phyloP scores from a whole-genome alignment of 1,284 basidiomycete genomes.

The Ganoderma lingzhi region DNA sequence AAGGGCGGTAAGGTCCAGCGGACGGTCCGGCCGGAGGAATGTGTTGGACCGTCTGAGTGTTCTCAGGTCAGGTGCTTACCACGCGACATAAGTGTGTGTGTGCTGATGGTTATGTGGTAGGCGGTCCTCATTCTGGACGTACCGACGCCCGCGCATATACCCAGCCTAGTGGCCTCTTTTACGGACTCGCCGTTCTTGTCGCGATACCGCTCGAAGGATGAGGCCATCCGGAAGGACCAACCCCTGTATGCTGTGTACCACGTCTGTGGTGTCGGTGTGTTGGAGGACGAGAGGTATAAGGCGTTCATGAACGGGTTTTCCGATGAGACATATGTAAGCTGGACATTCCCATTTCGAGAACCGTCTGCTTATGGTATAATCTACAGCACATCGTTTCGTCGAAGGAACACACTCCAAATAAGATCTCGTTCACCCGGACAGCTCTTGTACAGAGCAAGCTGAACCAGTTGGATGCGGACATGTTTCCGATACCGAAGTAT shows the following conservation, averaged over 20 bases:
- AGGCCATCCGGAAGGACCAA: conserved; percentile 50
- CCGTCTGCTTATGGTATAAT: conserved; percentile 5
- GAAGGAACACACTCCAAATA: conserved; percentile 65
- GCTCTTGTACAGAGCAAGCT: conserved; percentile 79
- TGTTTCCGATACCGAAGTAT: conserved; percentile 80
- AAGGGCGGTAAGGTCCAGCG: conserved; percentile 49
- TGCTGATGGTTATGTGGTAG: conserved; percentile 41
- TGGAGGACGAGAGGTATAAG: conserved; percentile 75
- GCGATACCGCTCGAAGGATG: conserved; percentile 54
- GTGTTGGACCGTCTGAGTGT: conserved; percentile 59
- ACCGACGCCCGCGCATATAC: conserved; percentile 69
- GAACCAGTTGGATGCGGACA: conserved; percentile 71
- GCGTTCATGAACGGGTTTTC: conserved; percentile 67
- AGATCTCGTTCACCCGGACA: conserved; percentile 78
- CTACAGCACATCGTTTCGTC: conserved; percentile 45
- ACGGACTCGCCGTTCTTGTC: conserved; percentile 58
- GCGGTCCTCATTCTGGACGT: conserved; percentile 69
- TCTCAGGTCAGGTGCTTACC: conserved; percentile 50
- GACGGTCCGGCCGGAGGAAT: conserved; percentile 65
- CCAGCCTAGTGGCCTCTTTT: conserved; percentile 62
- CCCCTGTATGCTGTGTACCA: conserved; percentile 72
- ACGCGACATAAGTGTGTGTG: not conserved
- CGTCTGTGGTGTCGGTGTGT: conserved; percentile 69
- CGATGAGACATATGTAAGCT: conserved; percentile 38
- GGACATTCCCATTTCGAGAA: not conserved